phyloP scores from a whole-genome alignment of 148 eudicot species.

The Tetragonia tetragonoides region DNA sequence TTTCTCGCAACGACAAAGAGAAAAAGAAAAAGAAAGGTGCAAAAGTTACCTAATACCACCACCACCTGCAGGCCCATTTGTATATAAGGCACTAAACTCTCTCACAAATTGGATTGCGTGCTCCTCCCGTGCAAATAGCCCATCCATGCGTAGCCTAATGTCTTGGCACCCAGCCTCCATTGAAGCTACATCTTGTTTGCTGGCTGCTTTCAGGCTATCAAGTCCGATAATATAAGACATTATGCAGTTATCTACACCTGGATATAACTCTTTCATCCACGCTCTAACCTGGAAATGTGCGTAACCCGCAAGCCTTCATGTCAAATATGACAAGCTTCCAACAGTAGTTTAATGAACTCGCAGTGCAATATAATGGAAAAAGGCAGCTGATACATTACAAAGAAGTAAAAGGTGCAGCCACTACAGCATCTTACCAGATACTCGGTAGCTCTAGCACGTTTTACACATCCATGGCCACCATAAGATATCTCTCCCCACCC shows the following conservation, averaged over 20 bases:
- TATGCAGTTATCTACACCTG: conserved; percentile 53
- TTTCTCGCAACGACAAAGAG: not conserved
- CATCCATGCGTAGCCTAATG: conserved; percentile 92
- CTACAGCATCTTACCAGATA: conserved; percentile 57
- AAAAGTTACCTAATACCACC: conserved; percentile 80
- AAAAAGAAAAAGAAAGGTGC: not conserved
- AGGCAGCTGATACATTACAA: not conserved
- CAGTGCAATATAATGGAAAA: not conserved
- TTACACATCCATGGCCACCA: conserved; percentile 78
- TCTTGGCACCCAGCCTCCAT: conserved; percentile 39
- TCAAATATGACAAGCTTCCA: not conserved
- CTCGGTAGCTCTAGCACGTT: conserved; percentile 90
- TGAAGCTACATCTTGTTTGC: conserved; percentile 27
- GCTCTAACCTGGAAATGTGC: conserved; percentile 60
- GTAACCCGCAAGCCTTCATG: not conserved
- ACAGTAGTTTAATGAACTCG: not conserved
- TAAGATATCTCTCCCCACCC: conserved; percentile 99
- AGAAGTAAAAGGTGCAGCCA: not conserved
- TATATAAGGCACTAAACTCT: conserved; percentile 86
- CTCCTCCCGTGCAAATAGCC: conserved; percentile 68
- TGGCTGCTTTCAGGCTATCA: conserved; percentile 77
- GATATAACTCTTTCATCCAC: conserved; percentile 89
- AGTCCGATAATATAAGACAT: conserved; percentile 81
- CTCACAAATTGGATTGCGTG: conserved; percentile 65
- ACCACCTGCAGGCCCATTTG: conserved; percentile 98